A percentile compares a stretch with the other conserved stretches of the same genome.
These are phyloP conservation scores for Brettanomyces bruxellensis DNA, from an alignment of 805 yeast genomes.

Conservation along the genomic window DNA sequence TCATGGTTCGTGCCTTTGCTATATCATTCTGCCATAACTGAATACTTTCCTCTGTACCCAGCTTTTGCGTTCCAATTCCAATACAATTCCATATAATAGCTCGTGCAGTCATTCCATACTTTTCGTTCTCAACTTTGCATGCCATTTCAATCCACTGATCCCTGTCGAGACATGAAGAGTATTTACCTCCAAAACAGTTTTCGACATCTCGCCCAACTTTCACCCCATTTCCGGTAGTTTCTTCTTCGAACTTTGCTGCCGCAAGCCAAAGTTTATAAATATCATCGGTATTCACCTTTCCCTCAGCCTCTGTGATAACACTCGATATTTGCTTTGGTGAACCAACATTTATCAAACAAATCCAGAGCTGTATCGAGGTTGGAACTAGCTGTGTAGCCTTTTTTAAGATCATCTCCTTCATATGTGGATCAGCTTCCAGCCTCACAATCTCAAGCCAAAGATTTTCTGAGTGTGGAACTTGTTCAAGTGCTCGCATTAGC, in stretches of 20 bases:
- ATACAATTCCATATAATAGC: conserved; percentile 38
- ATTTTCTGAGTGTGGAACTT: conserved; percentile 42
- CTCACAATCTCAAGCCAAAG: conserved; percentile 67
- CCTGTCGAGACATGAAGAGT: conserved; percentile 27
- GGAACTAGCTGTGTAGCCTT: conserved; percentile 71
- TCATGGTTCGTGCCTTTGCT: conserved; percentile 7
- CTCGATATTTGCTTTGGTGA: conserved; percentile 39
- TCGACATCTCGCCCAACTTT: conserved; percentile 39
- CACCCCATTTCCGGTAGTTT: conserved; percentile 29
- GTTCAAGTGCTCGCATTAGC: conserved; percentile 63
- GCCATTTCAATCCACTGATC: conserved; percentile 53
- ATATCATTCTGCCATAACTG: conserved; percentile 23
- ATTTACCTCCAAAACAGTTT: conserved; percentile 34
- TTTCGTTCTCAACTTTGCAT: conserved; percentile 38
- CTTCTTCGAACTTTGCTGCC: conserved; percentile 62
- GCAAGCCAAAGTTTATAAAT: conserved; percentile 57
- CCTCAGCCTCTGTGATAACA: conserved; percentile 53
- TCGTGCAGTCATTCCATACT: conserved; percentile 36
- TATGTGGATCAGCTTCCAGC: conserved; percentile 43
- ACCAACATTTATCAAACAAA: conserved; percentile 40
- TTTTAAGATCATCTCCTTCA: conserved; percentile 42
- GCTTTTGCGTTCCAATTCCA: neutral
- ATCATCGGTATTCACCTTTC: conserved; percentile 32
- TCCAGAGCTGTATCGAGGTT: conserved; percentile 56
- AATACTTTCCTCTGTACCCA: neutral